A percentile compares a stretch with the other conserved stretches of the same genome.
phyloP scores from a whole-genome alignment of 1,284 basidiomycete species.

The Microbotryomycetes sp. region DNA sequence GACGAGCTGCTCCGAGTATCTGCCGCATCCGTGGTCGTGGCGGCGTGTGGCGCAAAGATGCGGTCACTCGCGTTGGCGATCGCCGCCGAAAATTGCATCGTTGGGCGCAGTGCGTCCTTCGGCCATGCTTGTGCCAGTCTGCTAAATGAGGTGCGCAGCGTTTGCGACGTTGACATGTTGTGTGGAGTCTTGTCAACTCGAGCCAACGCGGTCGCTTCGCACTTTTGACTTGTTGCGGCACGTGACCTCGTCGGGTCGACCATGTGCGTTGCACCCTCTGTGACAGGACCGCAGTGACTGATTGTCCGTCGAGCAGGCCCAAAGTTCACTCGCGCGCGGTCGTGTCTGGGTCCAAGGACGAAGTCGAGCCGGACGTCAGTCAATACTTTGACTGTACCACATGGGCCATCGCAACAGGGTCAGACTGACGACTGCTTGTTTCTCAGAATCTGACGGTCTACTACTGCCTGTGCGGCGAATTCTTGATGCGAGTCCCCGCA shows the following conservation, averaged over 20 bases:
- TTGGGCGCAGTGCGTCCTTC: constrained; percentile 15
- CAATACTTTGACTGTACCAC: neutral
- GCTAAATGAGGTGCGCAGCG: constrained; percentile 9
- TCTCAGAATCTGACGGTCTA: constrained; percentile 14
- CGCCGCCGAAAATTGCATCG: constrained; percentile 14
- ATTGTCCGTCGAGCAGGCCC: neutral
- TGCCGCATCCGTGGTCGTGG: no score
- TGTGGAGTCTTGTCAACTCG: no score
- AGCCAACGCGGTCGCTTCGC: no score
- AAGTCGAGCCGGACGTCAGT: neutral
- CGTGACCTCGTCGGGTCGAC: no score
- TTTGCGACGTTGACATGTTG: neutral
- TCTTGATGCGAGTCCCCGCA: neutral
- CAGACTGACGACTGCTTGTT: neutral
- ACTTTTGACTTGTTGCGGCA: no score
- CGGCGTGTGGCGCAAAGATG: constrained; percentile 1
- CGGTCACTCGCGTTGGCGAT: constrained; percentile 19
- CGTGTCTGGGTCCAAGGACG: neutral
- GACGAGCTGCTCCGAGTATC: no score
- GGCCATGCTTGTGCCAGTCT: constrained; percentile 13
- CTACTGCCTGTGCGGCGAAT: constrained; percentile 21
- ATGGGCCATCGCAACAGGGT: no score
- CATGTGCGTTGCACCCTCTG: no score
- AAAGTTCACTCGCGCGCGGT: neutral
- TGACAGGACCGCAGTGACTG: no score